A percentile compares a stretch with the other conserved stretches of the same genome.
These are phyloP conservation scores for Calamus simplicifolius DNA, from an alignment of 176 grass and related monocot genomes.

Conservation along the genomic window DNA sequence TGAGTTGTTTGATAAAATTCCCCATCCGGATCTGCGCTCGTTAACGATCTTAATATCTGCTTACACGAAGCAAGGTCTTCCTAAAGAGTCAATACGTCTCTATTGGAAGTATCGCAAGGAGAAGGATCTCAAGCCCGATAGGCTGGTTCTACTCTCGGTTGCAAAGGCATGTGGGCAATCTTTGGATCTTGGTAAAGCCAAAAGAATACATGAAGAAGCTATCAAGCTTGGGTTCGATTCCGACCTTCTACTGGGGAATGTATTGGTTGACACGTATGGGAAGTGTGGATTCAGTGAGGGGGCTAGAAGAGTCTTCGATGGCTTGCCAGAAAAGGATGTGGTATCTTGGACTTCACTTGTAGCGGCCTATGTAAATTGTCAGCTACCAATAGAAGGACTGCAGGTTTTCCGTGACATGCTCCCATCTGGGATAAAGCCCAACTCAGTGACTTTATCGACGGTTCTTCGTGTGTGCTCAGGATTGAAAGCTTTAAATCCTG, in stretches of 20 bases:
- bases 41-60: no score
- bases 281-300: conserved; percentile 19
- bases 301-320: conserved; percentile 11
- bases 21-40: conserved; percentile 7
- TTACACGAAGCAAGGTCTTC: not conserved
- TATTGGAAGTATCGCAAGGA: not conserved
- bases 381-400: conserved; percentile 6
- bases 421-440: conserved; percentile 2
- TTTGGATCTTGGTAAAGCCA: conserved; percentile 6
- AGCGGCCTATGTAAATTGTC: conserved; percentile 15
- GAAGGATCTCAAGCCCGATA: conserved; percentile 12
- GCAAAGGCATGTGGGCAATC: conserved; percentile 14
- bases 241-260: conserved; percentile 20
- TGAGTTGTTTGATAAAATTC: conserved; percentile 22
- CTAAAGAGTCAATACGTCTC: conserved; percentile 10
- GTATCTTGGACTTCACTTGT: conserved; percentile 22
- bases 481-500: conserved; percentile 5
- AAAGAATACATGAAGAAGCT: conserved; percentile 13
- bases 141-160: conserved; percentile 14
- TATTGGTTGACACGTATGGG: conserved; percentile 16
- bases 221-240: conserved; percentile 11
- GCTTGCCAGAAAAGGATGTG: conserved; percentile 13
- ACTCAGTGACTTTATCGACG: conserved; percentile 20
- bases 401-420: conserved; percentile 12
- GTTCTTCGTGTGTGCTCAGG: conserved; percentile 12